Evolutionary conservation across 169 alveolate species (phyloP), one percentile per base, ranked within the genome.

Genomic region (Eimeria praecox): DNA sequence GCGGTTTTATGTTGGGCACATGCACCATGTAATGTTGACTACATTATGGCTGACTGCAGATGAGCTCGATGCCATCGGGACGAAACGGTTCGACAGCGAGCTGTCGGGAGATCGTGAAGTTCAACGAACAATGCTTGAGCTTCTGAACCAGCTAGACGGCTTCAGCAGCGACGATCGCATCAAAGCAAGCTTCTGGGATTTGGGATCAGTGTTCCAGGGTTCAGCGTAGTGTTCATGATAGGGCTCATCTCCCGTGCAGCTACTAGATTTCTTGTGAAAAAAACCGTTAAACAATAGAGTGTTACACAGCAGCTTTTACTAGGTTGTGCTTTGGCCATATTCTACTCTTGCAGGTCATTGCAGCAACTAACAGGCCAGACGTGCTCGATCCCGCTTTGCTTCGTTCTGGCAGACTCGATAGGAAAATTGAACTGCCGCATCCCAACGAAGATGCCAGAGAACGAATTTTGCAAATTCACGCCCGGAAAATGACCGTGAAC

Each of bases 321-420:
- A 1, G 46, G 27, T 44, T 66, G 82, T 73, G 40, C 10, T 20
- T 69, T 35, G 3, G 49, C 69, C 89, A 44, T 80, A 42, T 20
- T 80, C n/a, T 14, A 30, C 66, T 44, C 24, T 6, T 22, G 75
- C 94, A 96, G 97, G 98, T 98, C 52, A 99, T 99, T 90, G 99
- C 99, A 27, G 99, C 99, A 54, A 99, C 99, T 38, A 99, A 99
- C 97, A 97, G 99, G 95, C 99, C 99, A 20, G 99, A 99, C 95
- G 98, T 99, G 38, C 98, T 99, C 49, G 99, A 99, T 96, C 99
- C 99, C 20, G 99, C 99, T 20, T 97, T 99, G 24, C 97, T 99
- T 83, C 98, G 99, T 83, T 98, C 99, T 1, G 99, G 99, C n/a
- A 98, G 99, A 93, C 98, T 99, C 27, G 99, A 99, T 95, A 98